Evolutionary conservation across 768 basidiomycete species (phyloP), one percentile per base, ranked within the genome.

Genomic region (Amanita exitialis): DNA sequence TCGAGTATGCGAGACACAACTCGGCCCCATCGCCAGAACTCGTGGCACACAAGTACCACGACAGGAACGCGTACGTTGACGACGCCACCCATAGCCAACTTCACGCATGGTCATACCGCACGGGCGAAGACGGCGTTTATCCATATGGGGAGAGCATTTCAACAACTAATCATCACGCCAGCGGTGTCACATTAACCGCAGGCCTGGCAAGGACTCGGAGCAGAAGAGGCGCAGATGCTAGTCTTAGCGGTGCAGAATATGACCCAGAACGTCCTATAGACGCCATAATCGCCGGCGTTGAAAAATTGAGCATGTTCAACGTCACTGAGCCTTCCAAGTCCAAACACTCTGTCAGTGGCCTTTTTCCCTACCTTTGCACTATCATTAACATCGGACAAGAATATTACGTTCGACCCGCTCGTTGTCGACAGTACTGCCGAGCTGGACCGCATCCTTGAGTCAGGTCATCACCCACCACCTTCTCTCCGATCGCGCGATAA

Each of bases 81-180:
- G 72, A 75, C 4, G 79, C 80, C 39, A 70, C 71, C 21, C 64
- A 71, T 44, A 71, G 70, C 52, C 73, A 70, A 37, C 61, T 72
- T 21, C 77, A 77, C 53, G 72, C 72, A 0, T 83, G 79, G 80
- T 79, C 79, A 18, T 77, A 78, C 59, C 73, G 69, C 48, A 73
- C 70, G 12, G 69, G 64, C 56, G 77, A 86, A 50, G 50, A 44
- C 23, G 83, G 80, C 16, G 67, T 83, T 28, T 72, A 76, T 55
- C 83, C 84, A 0, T 87, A 81, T 56, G 77, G 74, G 18, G 79
- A 82, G 52, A 87, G 86, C 0, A 64, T 90, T 53, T 92, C 89
- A 0, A 94, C 92, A 0, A 81, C 80, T 7, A 89, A 83, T 1
- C 93, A 96, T 64, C 93, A 96, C 66, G 91, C 90, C 21, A 90